Base-by-base conservation (phyloP, 78 protist genomes). In the Chrysochromulina tobinii region DNA sequence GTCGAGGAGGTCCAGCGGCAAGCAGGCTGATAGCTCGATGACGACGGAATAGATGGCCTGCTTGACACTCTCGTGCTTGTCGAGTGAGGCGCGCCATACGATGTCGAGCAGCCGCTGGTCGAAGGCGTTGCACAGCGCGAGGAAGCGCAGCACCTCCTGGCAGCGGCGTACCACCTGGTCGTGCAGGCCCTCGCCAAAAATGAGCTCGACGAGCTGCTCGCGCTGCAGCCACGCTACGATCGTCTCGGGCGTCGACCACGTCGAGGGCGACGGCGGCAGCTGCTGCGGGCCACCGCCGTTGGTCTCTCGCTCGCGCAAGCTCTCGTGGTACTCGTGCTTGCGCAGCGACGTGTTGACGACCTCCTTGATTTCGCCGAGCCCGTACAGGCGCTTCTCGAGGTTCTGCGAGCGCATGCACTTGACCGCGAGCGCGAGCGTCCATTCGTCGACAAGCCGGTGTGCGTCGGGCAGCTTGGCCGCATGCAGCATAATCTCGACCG, bases 121-220 rank as follows among this genome's bases (percentile, higher is more conserved):
- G 61, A 94, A 61, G 54, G 86, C 67, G 69, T 61, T 85, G 67
- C 73, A 85, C 38, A 51, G 68, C 38, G 92, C 91, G 27, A 92
- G 51, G 88, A 93, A 94, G 53, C 90, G 57, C 61, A 93, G 91
- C 51, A 94, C 68, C 81, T 94, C 96, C 69, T 87, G 75, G 92
- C 94, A 94, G 84, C 94, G 91, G 92, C 87, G 88, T 54, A 94
- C 66, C 51, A 94, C 38, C 89, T 94, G 93, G 53, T 84, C 88
- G 85, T 94, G 96, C 85, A 91, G 81, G 21, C 87, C 88, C 79
- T 89, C 93, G 54, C 96, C 96, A 89, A 77, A 94, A 69, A 94
- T 51, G 53, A 58, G 61, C 73, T 94, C 96, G 17, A 94, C 75
- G 48, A 94, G 90, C 54, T 75, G 25, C 61, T 94, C 57, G 58